Evolutionary conservation across 441 rosid genomes (phyloP).

Genomic region (Populus hybrid): DNA sequence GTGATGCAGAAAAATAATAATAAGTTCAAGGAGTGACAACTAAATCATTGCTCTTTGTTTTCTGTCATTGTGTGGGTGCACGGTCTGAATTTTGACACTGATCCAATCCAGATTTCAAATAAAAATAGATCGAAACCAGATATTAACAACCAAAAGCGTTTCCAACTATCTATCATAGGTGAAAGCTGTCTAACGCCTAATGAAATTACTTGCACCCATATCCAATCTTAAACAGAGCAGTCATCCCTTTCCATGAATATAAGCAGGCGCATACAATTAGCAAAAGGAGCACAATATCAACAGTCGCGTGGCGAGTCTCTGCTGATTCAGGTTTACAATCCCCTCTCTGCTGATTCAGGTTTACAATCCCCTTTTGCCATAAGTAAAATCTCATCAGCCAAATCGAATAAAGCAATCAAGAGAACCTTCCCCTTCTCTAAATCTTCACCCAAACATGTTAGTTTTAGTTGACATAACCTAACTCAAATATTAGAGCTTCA

Average conservation of each 20-base stretch:
- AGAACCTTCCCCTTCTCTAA: not conserved
- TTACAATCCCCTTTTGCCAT: not conserved
- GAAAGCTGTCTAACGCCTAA: not conserved
- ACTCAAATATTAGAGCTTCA: not conserved
- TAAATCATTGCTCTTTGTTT: no score
- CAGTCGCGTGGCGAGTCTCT: not conserved
- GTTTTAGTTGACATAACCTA: not conserved
- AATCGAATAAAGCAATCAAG: not conserved
- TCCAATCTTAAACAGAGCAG: not conserved
- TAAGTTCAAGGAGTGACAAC: not conserved
- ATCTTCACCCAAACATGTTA: not conserved
- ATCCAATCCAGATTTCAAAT: not conserved
- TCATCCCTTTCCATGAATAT: not conserved
- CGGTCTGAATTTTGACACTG: not conserved
- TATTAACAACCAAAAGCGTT: not conserved
- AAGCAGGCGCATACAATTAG: not conserved
- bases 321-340: not conserved
- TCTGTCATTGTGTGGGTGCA: not conserved
- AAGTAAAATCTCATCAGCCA: not conserved
- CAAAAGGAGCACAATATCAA: not conserved
- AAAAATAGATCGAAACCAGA: not conserved
- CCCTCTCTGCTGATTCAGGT: no score
- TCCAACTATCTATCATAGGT: not conserved
- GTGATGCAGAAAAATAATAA: not conserved
- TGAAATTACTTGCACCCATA: not conserved